Evolutionary conservation across 2,329 filamentous ascomycete genomes (phyloP).

Genomic region (Neonectria punicea): DNA sequence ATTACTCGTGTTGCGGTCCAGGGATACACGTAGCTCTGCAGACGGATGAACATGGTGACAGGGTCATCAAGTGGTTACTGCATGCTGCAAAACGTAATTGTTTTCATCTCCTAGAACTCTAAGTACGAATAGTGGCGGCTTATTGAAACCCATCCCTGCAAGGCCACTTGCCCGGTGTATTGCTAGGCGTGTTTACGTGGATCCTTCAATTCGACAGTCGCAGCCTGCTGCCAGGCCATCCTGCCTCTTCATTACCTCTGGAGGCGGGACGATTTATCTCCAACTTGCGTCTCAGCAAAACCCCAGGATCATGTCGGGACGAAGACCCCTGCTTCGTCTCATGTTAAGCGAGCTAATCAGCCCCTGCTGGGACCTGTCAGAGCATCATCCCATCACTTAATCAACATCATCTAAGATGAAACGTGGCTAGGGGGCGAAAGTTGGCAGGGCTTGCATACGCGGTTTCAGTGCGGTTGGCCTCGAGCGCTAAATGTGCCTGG

Average conservation of each 20-base stretch:
- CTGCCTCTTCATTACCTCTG: background rate
- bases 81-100: too few relatives aligned
- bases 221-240: background rate
- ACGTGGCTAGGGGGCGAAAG: background rate
- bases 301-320: background rate
- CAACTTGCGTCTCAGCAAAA: background rate
- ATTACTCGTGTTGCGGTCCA: background rate
- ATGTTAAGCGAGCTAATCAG: background rate
- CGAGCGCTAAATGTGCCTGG: background rate
- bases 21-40: background rate
- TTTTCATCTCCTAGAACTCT: too few relatives aligned
- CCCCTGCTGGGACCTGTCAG: background rate
- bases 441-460: conserved; percentile 1
- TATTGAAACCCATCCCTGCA: background rate
- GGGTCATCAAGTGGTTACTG: too few relatives aligned
- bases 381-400: background rate
- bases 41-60: too few relatives aligned
- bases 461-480: conserved; percentile 14
- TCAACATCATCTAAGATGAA: conserved; percentile 9
- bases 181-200: background rate
- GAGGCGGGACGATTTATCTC: background rate
- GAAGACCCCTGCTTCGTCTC: background rate
- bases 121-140: background rate
- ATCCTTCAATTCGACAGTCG: background rate
- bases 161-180: too few relatives aligned